Percentiles rank a stretch among this genome's conserved stretches.
phyloP scores from a whole-genome alignment of 78 protist species.

The Capsaspora owczarzaki region DNA sequence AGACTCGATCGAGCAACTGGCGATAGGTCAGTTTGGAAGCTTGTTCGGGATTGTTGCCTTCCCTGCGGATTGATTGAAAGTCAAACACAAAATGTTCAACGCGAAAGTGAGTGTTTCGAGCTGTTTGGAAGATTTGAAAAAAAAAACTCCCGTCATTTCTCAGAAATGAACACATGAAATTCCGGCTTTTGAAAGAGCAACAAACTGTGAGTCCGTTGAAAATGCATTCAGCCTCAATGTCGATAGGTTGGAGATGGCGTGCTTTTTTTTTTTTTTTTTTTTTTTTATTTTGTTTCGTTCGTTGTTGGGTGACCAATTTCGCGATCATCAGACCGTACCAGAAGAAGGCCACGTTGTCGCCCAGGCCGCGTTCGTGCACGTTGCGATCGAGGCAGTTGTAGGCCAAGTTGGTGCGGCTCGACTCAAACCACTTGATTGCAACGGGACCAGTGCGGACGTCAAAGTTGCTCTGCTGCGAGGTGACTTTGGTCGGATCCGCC shows the following conservation, averaged over 20 bases:
- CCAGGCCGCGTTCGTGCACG: slow-evolving; percentile 10
- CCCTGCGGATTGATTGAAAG: neutral
- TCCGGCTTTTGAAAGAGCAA: neutral
- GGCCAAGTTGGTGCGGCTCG: slow-evolving; percentile 32
- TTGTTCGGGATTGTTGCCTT: slow-evolving; percentile 23
- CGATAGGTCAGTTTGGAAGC: neutral
- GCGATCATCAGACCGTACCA: neutral
- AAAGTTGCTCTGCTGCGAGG: neutral
- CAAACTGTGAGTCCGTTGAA: too few relatives aligned
- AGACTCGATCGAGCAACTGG: neutral
- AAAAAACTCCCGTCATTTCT: too few relatives aligned
- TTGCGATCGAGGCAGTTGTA: slow-evolving; percentile 39
- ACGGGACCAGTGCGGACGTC: neutral
- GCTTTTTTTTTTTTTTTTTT: too few relatives aligned
- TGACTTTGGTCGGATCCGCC: neutral
- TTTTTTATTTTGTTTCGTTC: too few relatives aligned
- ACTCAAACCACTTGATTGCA: slow-evolving; percentile 22
- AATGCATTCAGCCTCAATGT: too few relatives aligned
- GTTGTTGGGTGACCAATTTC: too few relatives aligned
- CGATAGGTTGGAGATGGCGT: too few relatives aligned
- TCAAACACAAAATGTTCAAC: too few relatives aligned
- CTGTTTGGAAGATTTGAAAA: neutral
- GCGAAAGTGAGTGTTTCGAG: neutral
- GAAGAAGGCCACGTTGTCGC: slow-evolving; percentile 10
- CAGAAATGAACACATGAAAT: neutral